Base-by-base conservation (phyloP, 306 rosid species). In the Dryas alaskensis region DNA sequence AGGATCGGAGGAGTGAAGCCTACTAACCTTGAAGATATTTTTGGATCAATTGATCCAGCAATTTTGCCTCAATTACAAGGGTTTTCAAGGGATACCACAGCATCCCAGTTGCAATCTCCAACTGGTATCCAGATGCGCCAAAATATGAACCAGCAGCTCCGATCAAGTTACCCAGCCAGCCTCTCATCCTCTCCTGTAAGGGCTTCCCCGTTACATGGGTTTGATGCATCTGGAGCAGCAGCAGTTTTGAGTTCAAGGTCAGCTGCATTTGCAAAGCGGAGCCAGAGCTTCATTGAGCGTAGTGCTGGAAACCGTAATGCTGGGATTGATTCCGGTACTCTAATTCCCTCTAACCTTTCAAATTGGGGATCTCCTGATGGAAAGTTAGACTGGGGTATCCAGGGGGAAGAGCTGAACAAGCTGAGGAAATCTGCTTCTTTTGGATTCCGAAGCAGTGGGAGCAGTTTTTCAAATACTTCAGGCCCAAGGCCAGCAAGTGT, bases 341-440 rank as follows among this genome's bases (percentile, higher is more conserved):
- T 57, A 40, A 81, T 69, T 61, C 70, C 88, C 51, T 82, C 83
- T 48, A 72, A 73, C 75, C 74, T 81, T 17, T 78, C 88, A 3
- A 86, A 78, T 42, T 93, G 97, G 98, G 88, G 88, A 12, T 89
- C 96, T 12, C 90, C 96, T 4, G 84, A 81, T 68, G 96, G 96
- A 0, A 93, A 82, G 80, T 62, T 87, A 69, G 93, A 90, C 69
- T 90, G 98, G 97, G 82, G 84, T 54, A 49, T 90, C 5, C 79
- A 76, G 19, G 85, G 89, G 8, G 88, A 90, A 25, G 95, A 92
- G 75, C 79, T 89, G 65, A 86, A 76, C 68, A 87, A 89, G 82
- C 73, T 86, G 82, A 85, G 81, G 45, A 90, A 89, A 45, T 89
- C 98, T 8, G 82, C 89, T 78, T 92, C 98, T 45, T 87, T 88